These are phyloP conservation scores for Stachybotrys chlorohalonatus DNA, from an alignment of 2,329 filamentous ascomycete species.

Conservation along the genomic window DNA sequence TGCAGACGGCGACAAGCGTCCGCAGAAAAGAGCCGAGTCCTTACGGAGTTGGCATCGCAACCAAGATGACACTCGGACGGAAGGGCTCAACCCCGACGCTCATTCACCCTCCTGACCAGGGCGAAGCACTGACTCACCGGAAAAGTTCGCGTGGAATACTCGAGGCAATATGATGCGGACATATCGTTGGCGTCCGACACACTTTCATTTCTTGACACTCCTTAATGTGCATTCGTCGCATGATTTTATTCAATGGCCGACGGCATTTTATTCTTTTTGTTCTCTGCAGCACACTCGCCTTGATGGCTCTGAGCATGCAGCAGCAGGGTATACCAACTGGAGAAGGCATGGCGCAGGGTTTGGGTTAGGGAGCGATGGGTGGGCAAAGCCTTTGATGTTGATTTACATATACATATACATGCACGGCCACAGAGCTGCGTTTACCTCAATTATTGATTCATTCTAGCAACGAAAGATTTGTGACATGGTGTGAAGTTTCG, in stretches of 20 bases:
- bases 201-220: not conserved
- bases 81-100: conserved; percentile 3
- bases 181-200: not conserved
- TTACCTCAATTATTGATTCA: not conserved
- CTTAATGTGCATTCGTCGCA: not conserved
- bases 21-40: conserved; percentile 10
- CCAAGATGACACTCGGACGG: conserved; percentile 12
- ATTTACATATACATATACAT: not conserved
- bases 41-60: conserved; percentile 2
- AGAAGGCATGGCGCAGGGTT: not conserved
- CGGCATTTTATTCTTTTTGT: not conserved
- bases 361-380: not conserved
- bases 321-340: not conserved
- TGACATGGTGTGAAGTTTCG: not conserved
- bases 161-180: not conserved
- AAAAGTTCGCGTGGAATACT: conserved; percentile 1
- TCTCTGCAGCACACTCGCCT: not conserved
- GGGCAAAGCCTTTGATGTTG: not conserved
- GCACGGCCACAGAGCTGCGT: not conserved
- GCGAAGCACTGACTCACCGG: not conserved
- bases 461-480: not conserved
- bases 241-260: not conserved
- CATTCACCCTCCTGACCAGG: not conserved
- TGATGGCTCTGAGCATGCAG: not conserved
- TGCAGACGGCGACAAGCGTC: conserved; percentile 26